Evolutionary conservation across 2,329 filamentous ascomycete species (phyloP).

Genomic region (Fusarium abutilonis): DNA sequence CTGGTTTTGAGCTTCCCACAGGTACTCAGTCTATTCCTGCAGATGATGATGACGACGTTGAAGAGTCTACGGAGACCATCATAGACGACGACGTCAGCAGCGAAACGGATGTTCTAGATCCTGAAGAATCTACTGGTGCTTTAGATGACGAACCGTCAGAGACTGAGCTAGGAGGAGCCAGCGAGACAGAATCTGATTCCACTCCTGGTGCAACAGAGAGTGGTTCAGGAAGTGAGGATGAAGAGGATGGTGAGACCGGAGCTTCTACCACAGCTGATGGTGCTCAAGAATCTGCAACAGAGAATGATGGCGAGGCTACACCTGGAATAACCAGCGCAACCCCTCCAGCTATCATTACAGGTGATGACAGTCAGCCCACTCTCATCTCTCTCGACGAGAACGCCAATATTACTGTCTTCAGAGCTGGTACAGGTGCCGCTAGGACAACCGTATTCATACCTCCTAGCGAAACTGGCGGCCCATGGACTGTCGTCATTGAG

Average conservation of each 20-base stretch:
- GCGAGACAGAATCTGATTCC: background rate
- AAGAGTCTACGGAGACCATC: accelerated
- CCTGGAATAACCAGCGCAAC: background rate
- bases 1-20: background rate
- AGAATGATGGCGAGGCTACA: background rate
- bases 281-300: background rate
- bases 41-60: background rate
- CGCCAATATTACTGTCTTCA: constrained; percentile 24
- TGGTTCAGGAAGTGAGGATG: background rate
- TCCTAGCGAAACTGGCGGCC: background rate
- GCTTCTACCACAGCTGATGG: background rate
- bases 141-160: background rate
- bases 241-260: background rate
- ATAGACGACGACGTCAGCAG: accelerated
- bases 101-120: background rate
- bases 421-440: background rate
- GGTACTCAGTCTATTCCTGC: background rate
- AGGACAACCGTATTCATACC: constrained; percentile 16
- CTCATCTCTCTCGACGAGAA: background rate
- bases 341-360: background rate
- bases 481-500: constrained; percentile 15
- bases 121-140: background rate
- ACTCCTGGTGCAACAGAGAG: background rate
- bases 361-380: background rate
- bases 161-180: background rate